Conservation (phyloP, 345 rosid genomes). For the Aegle marmelos region DNA sequence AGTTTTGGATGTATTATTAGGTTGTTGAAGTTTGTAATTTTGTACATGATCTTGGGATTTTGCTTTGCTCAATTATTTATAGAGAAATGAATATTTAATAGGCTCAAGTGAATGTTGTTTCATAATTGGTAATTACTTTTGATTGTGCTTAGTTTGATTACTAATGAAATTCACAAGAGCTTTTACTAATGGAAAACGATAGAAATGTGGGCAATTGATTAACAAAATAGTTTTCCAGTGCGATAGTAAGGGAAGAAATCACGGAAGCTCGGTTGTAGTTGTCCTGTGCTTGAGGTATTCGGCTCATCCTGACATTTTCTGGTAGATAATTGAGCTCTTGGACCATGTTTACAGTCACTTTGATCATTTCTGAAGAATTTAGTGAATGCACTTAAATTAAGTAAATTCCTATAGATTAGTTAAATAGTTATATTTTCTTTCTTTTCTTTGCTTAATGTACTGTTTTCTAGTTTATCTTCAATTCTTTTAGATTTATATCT, state of each 20-base stretch:
- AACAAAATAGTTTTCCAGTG: not conserved
- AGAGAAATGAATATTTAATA: not conserved
- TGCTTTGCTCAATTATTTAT: not conserved
- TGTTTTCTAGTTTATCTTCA: not conserved
- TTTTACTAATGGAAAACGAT: not conserved
- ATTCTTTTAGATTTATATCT: not conserved
- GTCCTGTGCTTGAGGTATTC: not conserved
- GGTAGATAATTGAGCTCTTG: not conserved
- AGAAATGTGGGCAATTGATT: not conserved
- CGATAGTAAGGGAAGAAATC: not conserved
- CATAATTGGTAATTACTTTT: not conserved
- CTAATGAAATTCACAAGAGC: not conserved
- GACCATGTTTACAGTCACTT: not conserved
- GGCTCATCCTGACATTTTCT: not conserved
- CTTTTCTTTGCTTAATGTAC: not conserved
- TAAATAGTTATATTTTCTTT: not conserved
- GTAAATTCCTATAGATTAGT: conserved; percentile 5
- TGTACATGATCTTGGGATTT: conserved; percentile 5
- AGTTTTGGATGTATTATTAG: conserved; percentile 1
- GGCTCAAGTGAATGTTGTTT: not conserved
- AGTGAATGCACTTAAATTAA: conserved; percentile 1
- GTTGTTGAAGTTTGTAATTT: conserved; percentile 10
- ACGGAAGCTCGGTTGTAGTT: not conserved
- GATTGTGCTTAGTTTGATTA: not conserved
- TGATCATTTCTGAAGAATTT: conserved; percentile 3